Evolutionary conservation across 176 grass and related monocot species (phyloP).

Genomic region (Urochloa ruziziensis): DNA sequence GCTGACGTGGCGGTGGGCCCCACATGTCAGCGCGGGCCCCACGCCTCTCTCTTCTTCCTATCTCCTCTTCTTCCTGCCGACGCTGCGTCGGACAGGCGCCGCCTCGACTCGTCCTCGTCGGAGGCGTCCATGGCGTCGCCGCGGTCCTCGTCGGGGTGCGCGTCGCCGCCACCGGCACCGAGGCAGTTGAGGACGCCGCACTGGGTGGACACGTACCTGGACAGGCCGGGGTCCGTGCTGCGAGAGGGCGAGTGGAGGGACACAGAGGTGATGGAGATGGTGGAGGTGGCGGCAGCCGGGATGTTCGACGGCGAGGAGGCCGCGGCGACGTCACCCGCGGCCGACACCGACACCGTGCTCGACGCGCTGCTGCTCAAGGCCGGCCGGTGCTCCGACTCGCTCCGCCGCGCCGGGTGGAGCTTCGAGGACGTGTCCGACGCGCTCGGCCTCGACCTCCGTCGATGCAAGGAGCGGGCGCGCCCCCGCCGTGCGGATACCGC

Average conservation of each 20-base stretch:
- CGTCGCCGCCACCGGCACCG: not conserved
- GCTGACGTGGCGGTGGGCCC: no score
- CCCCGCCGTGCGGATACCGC: conserved; percentile 38
- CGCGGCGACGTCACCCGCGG: not conserved
- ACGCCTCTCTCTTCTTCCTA: no score
- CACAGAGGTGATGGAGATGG: conserved; percentile 66
- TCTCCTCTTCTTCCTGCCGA: no score
- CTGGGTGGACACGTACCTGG: conserved; percentile 73
- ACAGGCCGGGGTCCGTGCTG: conserved; percentile 52
- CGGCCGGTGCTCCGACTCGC: conserved; percentile 64
- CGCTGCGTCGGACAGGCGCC: conserved; percentile 67
- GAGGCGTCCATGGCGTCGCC: conserved; percentile 61
- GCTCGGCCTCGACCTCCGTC: conserved; percentile 52
- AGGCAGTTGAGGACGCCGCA: conserved; percentile 27
- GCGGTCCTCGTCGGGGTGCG: conserved; percentile 46
- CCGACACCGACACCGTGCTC: conserved; percentile 54
- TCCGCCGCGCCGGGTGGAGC: conserved; percentile 72
- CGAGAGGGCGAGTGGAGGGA: conserved; percentile 64
- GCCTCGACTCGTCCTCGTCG: conserved; percentile 75
- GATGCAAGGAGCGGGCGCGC: conserved; percentile 34
- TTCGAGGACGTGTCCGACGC: conserved; percentile 81
- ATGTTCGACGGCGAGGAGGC: conserved; percentile 55
- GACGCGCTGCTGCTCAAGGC: conserved; percentile 68
- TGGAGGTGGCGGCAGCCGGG: conserved; percentile 40
- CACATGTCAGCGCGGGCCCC: no score